Base-by-base conservation (phyloP, 2,329 filamentous ascomycete species). In the Xylaria sp. region DNA sequence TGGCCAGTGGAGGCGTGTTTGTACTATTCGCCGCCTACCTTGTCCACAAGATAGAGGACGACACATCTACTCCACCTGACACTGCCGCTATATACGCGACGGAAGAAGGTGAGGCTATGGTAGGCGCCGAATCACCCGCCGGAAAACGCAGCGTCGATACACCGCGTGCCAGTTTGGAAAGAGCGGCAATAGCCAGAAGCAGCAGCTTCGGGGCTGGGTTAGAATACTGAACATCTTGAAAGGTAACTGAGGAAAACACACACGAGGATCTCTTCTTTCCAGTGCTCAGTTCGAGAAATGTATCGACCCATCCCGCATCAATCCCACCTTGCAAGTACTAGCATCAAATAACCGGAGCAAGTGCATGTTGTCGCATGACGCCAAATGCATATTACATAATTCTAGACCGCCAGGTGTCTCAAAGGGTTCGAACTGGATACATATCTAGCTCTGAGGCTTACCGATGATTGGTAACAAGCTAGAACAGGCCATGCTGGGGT, bases 1-100 rank as follows among this genome's bases (percentile, higher is more conserved):
- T 98, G 75, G 89, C 94, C 23, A 90, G 97, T 64, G 94, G 94
- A 1, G 95, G 94, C 1, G 80, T 92, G 52, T 92, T 92, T 71
- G 93, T 94, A 1, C 79, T 98, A 57, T 82, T 91, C 2, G 92
- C 95, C 6, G 93, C 92, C 5, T 93, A 87, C 74, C 87, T 95
- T 77, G 91, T 93, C 12, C 83, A 86, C 60, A 85, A 86, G 67
- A 89, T 96, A 43, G 84, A 86, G 48, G 92, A 94, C 75, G 89
- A 91, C 54, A 75, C 81, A 18, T 78, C 79, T 2, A 69, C 78
- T 9, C 78, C 82, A 2, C 77, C 76, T 1, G 83, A 83, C 62
- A 78, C 76, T 13, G 67, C 58, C 20, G 58, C 62, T n/a, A 72
- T 83, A 51, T 77, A 78, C 8, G 80, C 81, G 18, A 80, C 79